Conservation (phyloP, 1,284 basidiomycete species). For the Fistulina hepatica region DNA sequence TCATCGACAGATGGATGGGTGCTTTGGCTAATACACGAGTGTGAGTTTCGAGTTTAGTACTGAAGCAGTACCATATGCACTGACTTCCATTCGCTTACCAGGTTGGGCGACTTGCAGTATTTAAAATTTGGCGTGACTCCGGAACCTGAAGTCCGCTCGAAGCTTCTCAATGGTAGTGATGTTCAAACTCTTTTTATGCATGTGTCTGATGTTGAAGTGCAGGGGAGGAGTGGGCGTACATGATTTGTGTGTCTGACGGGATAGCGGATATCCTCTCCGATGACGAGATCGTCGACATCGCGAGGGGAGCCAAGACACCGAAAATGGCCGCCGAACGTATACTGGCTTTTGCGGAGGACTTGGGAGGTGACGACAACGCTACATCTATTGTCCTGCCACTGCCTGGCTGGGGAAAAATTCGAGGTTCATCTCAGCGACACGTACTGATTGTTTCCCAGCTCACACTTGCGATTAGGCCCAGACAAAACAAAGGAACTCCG, state of each 20-base stretch:
- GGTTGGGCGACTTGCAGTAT: constrained; percentile 85
- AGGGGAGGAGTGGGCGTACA: constrained; percentile 72
- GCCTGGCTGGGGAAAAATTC: constrained; percentile 67
- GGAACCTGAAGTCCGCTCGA: constrained; percentile 85
- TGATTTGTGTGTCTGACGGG: constrained; percentile 82
- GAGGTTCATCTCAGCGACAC: constrained; percentile 20
- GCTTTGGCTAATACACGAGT: constrained; percentile 89
- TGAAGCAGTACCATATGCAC: constrained; percentile 1
- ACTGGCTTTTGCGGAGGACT: constrained; percentile 80
- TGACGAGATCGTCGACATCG: constrained; percentile 90
- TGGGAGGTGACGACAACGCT: constrained; percentile 87
- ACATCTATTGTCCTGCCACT: constrained; percentile 91
- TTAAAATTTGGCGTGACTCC: constrained; percentile 89
- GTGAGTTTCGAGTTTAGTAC: constrained; percentile 27
- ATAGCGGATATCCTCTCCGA: constrained; percentile 86
- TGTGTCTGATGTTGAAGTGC: constrained; percentile 8
- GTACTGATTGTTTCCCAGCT: background rate
- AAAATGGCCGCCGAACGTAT: constrained; percentile 76
- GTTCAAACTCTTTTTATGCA: background rate
- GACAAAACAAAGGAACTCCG: constrained; percentile 77
- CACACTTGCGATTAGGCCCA: constrained; percentile 38
- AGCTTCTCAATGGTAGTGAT: constrained; percentile 62
- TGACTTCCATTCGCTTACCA: constrained; percentile 23
- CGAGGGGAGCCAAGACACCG: constrained; percentile 62
- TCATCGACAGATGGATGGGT: constrained; percentile 79